Evolutionary conservation across 2,329 filamentous ascomycete genomes (phyloP), one percentile per base, ranked within the genome.

Genomic region (Botrytis deweyae): DNA sequence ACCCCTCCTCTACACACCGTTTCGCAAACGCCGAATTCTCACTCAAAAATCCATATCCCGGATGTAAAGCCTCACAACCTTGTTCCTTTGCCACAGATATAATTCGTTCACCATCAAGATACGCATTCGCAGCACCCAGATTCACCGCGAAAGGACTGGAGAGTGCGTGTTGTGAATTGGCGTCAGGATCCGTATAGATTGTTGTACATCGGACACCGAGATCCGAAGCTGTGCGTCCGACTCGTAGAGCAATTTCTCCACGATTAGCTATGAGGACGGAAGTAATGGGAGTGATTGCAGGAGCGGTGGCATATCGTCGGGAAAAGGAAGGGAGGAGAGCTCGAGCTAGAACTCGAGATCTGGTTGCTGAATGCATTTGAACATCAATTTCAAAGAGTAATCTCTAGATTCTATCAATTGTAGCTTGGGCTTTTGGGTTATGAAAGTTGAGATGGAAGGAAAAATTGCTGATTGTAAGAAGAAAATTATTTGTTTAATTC

Each of bases 231-330:
- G 96, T 99, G 77, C 91, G 90, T 77, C 95, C 92, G 78, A 99
- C 96, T 78, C 96, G 93, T 81, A 99, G 87, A 68, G 96, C 96
- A 79, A 99, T 99, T 84, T 99, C 96, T 79, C 96, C 96, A 78
- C 96, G 91, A 82, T 99, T 99, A 72, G 96, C 96, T 81, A 99
- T 98, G 38, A 99, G 88, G 61, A 98, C 92, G 14, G 94, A 97
- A 72, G 90, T 90, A 77, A 91, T 88, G 44, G 88, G 87, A 22
- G 85, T 86, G 65, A 72, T 58, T 49, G 75, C 49, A 25, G 74
- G 33, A 36, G 73, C 49, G 22, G 75, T 75, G 49, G 76, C 77
- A 52, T 77, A 71, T 58, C 75, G 74, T 42, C 77, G 77, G 33
- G 67, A 58, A 49, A 77, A 76, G 40, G 77, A 75, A 36, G 73